Conservation (phyloP, 1,284 basidiomycete genomes). For the Ganoderma multipileum region DNA sequence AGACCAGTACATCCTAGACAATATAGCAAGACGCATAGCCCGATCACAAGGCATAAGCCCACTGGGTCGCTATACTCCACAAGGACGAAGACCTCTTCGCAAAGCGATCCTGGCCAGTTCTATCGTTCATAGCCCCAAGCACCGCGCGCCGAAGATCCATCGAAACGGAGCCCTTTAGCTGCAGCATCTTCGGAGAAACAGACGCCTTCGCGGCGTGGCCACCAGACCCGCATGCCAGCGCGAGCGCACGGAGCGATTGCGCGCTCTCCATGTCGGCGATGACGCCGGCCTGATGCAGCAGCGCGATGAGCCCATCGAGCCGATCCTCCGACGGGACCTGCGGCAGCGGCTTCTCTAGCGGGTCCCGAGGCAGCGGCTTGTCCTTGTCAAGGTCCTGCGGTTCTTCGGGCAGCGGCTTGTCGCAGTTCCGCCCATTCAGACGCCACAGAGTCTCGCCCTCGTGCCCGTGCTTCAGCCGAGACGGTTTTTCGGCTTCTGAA, state of each 20-base stretch:
- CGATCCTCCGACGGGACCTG: not conserved
- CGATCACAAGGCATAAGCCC: constrained; percentile 12
- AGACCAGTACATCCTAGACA: not conserved
- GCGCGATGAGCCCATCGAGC: not conserved
- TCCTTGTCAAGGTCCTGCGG: not conserved
- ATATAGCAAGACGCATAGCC: not conserved
- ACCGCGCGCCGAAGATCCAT: constrained; percentile 2
- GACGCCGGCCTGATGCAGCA: constrained; percentile 1
- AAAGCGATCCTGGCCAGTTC: not conserved
- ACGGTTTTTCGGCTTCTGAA: not conserved
- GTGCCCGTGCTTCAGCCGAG: not conserved
- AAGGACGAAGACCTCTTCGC: constrained; percentile 7
- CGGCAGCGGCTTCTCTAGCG: not conserved
- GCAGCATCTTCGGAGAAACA: not conserved
- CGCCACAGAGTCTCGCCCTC: not conserved
- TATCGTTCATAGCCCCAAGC: not conserved
- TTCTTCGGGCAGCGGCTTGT: not conserved
- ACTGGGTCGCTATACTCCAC: constrained; percentile 9
- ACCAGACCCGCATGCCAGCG: not conserved
- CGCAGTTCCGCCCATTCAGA: not conserved
- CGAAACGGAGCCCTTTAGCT: not conserved
- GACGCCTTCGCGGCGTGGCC: not conserved
- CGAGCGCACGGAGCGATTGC: not conserved
- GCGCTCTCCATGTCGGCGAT: not conserved
- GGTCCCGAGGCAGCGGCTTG: not conserved